Evolutionary conservation across 495 filamentous ascomycete genomes (phyloP).

Genomic region (Aspergillus steynii): DNA sequence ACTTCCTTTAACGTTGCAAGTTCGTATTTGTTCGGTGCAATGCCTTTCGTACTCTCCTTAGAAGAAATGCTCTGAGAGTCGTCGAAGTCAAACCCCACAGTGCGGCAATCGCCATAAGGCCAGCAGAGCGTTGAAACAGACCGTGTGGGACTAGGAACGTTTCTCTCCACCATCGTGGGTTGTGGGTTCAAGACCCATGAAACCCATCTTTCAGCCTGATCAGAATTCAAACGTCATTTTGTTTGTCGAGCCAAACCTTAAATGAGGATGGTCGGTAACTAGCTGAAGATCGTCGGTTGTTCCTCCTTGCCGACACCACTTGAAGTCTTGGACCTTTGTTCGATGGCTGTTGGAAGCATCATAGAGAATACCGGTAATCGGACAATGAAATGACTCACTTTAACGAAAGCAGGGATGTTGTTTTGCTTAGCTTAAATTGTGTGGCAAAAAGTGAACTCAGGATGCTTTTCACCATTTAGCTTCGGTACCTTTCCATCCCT

Average conservation of each 20-base stretch:
- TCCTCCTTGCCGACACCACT: not conserved
- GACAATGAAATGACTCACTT: not conserved
- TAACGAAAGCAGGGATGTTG: too few species aligned
- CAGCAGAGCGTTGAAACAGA: not conserved
- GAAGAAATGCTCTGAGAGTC: not conserved
- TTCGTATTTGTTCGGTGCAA: not conserved
- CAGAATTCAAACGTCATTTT: not conserved
- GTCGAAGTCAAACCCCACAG: not conserved
- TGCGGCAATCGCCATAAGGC: not conserved
- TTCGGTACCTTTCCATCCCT: constrained; percentile 6
- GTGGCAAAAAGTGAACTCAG: not conserved
- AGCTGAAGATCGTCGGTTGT: constrained; percentile 5
- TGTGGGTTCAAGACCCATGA: not conserved
- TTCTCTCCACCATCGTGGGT: not conserved
- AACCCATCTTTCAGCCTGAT: not conserved
- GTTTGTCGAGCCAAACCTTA: constrained; percentile 7
- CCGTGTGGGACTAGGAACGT: not conserved
- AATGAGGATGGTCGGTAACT: constrained; percentile 1
- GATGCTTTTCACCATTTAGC: not conserved
- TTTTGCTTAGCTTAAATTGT: not conserved
- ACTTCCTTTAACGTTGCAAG: not conserved
- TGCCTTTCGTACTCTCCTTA: not conserved
- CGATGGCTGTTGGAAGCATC: not conserved
- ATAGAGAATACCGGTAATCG: not conserved
- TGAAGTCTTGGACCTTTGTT: not conserved